Evolutionary conservation across 2,329 filamentous ascomycete genomes (phyloP), one percentile per base, ranked within the genome.

Genomic region (Aphanoascus verrucosus): DNA sequence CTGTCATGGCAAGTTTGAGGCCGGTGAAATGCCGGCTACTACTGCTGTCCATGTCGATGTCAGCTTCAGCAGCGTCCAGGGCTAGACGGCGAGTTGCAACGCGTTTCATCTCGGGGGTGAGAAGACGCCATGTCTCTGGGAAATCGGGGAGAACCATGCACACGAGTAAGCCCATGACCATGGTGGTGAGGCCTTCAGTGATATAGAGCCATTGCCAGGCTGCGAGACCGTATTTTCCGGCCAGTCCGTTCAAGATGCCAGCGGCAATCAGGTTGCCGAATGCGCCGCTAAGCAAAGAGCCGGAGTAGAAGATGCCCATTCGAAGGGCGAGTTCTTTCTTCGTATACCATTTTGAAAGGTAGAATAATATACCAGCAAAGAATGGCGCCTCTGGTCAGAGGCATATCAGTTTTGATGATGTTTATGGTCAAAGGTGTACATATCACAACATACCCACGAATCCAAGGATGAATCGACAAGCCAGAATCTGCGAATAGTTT

Each of bases 221-320:
- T 5, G 64, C 59, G 14, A 71, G 56, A 14, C 69, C 69, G 3
- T 61, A 62, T 7, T 59, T 55, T 3, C 67, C 66, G 1, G 60
- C 62, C 31, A 73, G 63, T 4, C 72, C 72, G 19, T 65, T 60
- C 5, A 75, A 65, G 31, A 78, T 77, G 2, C 74, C 75, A 2
- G 77, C 77, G 6, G 74, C 76, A 49, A 80, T 76, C 23, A 79
- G 67, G 17, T 73, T 76, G n/a, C 74, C 75, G 58, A 79, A 79
- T 1, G 76, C 76, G 44, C 66, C 73, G 49, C 71, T 72, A 31
- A 79, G 68, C 17, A 77, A 63, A 1, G 70, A 73, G 3, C 75
- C 76, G 2, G 74, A 73, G 61, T 77, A 79, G 52, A 79, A 72
- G 42, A 78, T 71, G n/a, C 72, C 72, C 58, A 73, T 77, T 4